Evolutionary conservation across 1,139 yeast species (phyloP).

Genomic region (Yamadazyma atlantica): DNA sequence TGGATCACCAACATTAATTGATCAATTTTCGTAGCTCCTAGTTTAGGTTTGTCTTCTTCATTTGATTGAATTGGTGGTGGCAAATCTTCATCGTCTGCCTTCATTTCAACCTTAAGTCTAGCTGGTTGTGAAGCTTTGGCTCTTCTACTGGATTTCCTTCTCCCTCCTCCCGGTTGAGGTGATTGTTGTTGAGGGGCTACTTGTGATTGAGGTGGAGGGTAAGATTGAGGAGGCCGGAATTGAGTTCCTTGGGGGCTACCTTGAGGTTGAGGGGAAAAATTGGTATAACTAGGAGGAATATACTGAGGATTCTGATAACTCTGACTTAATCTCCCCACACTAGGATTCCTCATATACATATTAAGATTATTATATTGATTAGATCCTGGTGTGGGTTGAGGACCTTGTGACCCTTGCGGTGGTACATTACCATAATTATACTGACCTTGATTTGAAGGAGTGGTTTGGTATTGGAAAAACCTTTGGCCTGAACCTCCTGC

Average conservation of each 20-base stretch:
- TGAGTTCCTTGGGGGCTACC: conserved; percentile 8
- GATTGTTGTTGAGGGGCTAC: conserved; percentile 1
- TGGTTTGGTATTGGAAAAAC: not conserved
- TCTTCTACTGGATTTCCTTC: conserved; percentile 3
- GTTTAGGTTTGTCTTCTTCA: conserved; percentile 52
- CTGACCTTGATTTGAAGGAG: conserved; percentile 1
- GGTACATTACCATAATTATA: not conserved
- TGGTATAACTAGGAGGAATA: conserved; percentile 12
- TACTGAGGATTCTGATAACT: conserved; percentile 9
- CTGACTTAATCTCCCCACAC: conserved; percentile 4
- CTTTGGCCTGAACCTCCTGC: not conserved
- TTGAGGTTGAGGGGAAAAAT: conserved; percentile 9
- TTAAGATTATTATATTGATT: conserved; percentile 1
- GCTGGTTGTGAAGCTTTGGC: conserved; percentile 3
- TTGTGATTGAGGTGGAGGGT: conserved; percentile 4
- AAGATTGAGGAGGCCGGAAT: not conserved
- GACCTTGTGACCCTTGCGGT: conserved; percentile 1
- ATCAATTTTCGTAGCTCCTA: conserved; percentile 88
- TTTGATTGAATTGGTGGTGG: conserved; percentile 10
- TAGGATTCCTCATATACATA: not conserved
- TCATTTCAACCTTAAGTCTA: conserved; percentile 4
- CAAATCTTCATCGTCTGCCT: conserved; percentile 4
- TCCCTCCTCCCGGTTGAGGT: conserved; percentile 2
- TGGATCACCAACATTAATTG: conserved; percentile 87
- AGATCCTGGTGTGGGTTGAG: not conserved